phyloP scores from a whole-genome alignment of 2,329 filamentous ascomycete species.

The Monilinia laxa region DNA sequence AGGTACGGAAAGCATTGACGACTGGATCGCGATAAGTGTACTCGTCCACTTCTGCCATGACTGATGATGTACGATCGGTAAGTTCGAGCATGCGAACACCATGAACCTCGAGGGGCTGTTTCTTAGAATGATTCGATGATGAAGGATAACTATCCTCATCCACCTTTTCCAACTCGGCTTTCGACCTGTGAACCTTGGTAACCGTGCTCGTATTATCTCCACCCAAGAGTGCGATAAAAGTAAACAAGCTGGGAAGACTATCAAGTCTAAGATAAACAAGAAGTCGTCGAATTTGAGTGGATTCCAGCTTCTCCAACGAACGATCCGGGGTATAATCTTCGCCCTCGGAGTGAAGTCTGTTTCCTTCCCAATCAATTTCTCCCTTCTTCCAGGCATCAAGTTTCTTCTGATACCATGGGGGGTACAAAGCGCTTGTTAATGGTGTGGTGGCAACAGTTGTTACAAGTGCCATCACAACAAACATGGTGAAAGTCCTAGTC shows the following conservation, averaged over 20 bases:
- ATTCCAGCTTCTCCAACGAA: conserved; percentile 51
- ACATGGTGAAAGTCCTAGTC: conserved; percentile 82
- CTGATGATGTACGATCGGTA: conserved; percentile 88
- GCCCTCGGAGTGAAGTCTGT: conserved; percentile 43
- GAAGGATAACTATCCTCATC: conserved; percentile 34
- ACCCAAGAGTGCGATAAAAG: conserved; percentile 78
- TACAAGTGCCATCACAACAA: conserved; percentile 88
- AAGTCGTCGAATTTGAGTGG: conserved; percentile 58
- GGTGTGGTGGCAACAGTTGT: conserved; percentile 85
- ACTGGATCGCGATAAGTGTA: conserved; percentile 74
- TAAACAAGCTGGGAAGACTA: conserved; percentile 78
- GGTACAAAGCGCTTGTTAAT: conserved; percentile 70
- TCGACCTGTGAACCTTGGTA: conserved; percentile 42
- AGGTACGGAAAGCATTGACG: conserved; percentile 86
- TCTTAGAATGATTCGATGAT: conserved; percentile 30
- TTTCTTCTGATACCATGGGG: conserved; percentile 73
- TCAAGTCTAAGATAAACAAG: conserved; percentile 83
- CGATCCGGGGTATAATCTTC: conserved; percentile 40
- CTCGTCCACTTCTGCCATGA: conserved; percentile 87
- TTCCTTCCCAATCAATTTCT: conserved; percentile 86
- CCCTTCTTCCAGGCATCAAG: conserved; percentile 73
- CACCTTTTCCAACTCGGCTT: conserved; percentile 36
- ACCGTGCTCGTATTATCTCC: conserved; percentile 44
- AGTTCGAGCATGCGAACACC: conserved; percentile 84
- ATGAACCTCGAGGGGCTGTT: conserved; percentile 47